Evolutionary conservation across 805 yeast species (phyloP).

Genomic region (Cyberlindnera samutprakarnensis): DNA sequence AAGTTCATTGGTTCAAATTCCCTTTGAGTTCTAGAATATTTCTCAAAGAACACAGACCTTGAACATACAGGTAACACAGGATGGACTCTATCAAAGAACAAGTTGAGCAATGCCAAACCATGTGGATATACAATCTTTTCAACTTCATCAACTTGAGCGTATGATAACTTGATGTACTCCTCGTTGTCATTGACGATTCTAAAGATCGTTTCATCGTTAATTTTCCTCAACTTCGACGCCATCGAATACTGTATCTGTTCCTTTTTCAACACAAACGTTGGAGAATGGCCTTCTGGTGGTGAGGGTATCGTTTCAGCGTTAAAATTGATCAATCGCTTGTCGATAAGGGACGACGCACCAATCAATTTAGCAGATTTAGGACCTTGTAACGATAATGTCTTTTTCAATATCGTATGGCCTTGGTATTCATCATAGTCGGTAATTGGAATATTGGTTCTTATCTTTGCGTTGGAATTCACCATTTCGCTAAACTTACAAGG

Average conservation of each 20-base stretch:
- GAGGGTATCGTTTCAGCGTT: background rate
- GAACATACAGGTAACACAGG: conserved; percentile 22
- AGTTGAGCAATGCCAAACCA: conserved; percentile 15
- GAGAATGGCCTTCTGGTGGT: conserved; percentile 4
- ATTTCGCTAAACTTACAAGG: conserved; percentile 19
- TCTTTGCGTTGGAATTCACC: conserved; percentile 7
- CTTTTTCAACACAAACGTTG: conserved; percentile 7
- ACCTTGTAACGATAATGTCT: conserved; percentile 22
- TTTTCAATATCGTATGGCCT: conserved; percentile 23
- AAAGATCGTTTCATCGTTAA: conserved; percentile 18
- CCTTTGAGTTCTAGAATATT: conserved; percentile 22
- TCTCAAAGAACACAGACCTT: conserved; percentile 21
- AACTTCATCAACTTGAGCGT: conserved; percentile 23
- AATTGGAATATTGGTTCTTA: conserved; percentile 19
- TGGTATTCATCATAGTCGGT: conserved; percentile 22
- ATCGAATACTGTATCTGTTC: conserved; percentile 13
- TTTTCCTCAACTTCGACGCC: conserved; percentile 16
- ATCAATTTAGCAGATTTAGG: conserved; percentile 22
- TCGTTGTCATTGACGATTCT: conserved; percentile 21
- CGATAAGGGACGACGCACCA: conserved; percentile 21
- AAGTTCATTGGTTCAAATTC: conserved; percentile 25
- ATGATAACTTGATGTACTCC: conserved; percentile 19
- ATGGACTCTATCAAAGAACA: conserved; percentile 22
- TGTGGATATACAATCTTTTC: conserved; percentile 20
- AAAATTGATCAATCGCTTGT: conserved; percentile 17